These are phyloP conservation scores for Fusarium illudens DNA, from an alignment of 2,329 filamentous ascomycete species.

Conservation along the genomic window DNA sequence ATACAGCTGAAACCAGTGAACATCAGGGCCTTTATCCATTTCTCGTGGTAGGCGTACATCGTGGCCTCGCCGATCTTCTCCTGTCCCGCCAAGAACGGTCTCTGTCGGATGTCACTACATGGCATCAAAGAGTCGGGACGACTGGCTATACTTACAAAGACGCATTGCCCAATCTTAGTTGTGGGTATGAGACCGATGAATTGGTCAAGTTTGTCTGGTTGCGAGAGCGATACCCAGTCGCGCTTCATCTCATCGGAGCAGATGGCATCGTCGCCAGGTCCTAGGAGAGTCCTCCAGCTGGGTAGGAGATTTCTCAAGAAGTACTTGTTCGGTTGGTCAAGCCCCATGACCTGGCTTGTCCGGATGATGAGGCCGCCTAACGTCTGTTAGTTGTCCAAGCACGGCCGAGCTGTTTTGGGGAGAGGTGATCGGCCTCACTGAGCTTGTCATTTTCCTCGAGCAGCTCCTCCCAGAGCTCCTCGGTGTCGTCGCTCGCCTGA, in stretches of 20 bases:
- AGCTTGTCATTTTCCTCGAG: background rate
- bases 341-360: background rate
- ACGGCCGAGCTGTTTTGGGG: background rate
- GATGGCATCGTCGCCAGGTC: background rate
- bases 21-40: background rate
- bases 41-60: background rate
- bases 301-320: background rate
- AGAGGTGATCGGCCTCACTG: background rate
- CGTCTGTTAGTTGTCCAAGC: background rate
- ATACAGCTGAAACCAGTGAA: slow-evolving; percentile 10
- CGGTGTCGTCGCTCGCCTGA: background rate
- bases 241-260: background rate
- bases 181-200: background rate
- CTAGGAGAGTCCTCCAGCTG: background rate
- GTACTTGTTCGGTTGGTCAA: slow-evolving; percentile 2
- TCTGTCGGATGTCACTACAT: slow-evolving; percentile 1
- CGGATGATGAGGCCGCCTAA: background rate
- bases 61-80: background rate
- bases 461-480: background rate
- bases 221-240: slow-evolving; percentile 14
- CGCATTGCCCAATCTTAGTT: background rate
- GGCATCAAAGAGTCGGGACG: background rate
- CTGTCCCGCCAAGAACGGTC: background rate
- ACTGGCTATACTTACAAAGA: slow-evolving; percentile 6
- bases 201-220: slow-evolving; percentile 11